Base-by-base conservation (phyloP, 2,329 filamentous ascomycete species). In the Leptographium flavum region DNA sequence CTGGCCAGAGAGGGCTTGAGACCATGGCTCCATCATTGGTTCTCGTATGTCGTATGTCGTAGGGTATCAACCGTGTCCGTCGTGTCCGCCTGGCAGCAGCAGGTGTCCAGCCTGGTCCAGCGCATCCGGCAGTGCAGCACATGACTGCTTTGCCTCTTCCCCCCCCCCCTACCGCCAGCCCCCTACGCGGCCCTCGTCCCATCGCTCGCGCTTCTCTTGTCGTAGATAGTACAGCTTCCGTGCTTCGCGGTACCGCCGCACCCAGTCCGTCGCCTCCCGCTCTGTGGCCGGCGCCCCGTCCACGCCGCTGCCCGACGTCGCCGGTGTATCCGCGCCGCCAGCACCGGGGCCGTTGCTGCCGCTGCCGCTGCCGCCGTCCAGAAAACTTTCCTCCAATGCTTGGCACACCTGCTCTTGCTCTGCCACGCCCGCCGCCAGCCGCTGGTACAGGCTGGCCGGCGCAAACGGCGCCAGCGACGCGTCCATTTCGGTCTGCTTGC, bases 171-270 rank as follows among this genome's bases (percentile, higher is more conserved):
- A 90, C 57, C 90, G 76, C 92, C 92, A 96, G 1, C 92, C 92
- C 11, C 90, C 90, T 30, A 96, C 90, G 53, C 90, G 73, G 22
- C 90, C 87, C 63, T 96, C 90, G 60, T 96, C 92, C 92, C 92
- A 96, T 55, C 92, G 74, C 56, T 87, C 83, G 62, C 88, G 94
- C 53, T 86, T 76, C 67, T 96, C 92, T 57, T 81, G 79, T 47
- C 92, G 73, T 45, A 88, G 68, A 57, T 92, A 93, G 50, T 81
- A 81, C 47, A 83, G 66, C 54, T 83, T 83, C 58, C 81, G 84
- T 10, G 83, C 84, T 54, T 90, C 87, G 53, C 87, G 73, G 52
- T 94, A 83, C 55, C 83, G 68, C 56, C 81, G 73, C 19, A 94
- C 76, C 79, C 92, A 96, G 49, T 96, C 90, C 2, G 72, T 69